Percentiles rank a stretch among this genome's conserved stretches.
Conservation (phyloP, 2,329 filamentous ascomycete species). For the Tolypocladium paradoxum region DNA sequence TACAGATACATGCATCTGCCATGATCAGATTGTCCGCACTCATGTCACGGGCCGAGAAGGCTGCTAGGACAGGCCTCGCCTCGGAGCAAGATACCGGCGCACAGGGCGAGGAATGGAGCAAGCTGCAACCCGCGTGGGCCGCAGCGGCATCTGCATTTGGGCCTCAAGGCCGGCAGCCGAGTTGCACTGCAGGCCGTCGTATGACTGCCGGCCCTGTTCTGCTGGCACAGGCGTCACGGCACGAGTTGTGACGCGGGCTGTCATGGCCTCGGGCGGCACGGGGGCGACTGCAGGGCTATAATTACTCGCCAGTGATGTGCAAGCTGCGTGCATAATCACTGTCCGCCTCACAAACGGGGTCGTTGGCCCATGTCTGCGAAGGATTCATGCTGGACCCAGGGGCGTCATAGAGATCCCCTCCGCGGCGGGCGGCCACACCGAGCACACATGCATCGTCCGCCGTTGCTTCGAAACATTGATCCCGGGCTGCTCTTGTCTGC, state of each 20-base stretch:
- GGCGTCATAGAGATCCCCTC: too few relatives aligned
- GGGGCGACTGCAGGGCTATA: not conserved
- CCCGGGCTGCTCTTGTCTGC: not conserved
- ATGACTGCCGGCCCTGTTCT: not conserved
- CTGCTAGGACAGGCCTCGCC: not conserved
- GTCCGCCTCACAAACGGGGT: not conserved
- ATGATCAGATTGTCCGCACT: not conserved
- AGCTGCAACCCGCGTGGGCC: not conserved
- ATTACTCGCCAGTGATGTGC: not conserved
- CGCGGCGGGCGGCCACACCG: not conserved
- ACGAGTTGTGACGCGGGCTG: not conserved
- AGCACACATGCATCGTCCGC: not conserved
- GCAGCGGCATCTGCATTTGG: conserved; percentile 1
- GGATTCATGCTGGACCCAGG: not conserved
- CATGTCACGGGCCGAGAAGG: too few relatives aligned
- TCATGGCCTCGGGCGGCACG: not conserved
- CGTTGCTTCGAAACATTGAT: not conserved
- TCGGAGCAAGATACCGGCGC: not conserved
- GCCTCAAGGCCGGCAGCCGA: not conserved
- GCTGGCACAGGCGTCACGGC: not conserved
- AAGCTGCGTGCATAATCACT: not conserved
- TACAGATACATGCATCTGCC: not conserved
- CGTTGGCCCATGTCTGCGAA: not conserved
- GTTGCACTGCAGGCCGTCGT: not conserved
- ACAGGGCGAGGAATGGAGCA: not conserved